Evolutionary conservation across 116 monocot species (phyloP), one percentile per base, ranked within the genome.

Genomic region (Dioscorea cayenensis): DNA sequence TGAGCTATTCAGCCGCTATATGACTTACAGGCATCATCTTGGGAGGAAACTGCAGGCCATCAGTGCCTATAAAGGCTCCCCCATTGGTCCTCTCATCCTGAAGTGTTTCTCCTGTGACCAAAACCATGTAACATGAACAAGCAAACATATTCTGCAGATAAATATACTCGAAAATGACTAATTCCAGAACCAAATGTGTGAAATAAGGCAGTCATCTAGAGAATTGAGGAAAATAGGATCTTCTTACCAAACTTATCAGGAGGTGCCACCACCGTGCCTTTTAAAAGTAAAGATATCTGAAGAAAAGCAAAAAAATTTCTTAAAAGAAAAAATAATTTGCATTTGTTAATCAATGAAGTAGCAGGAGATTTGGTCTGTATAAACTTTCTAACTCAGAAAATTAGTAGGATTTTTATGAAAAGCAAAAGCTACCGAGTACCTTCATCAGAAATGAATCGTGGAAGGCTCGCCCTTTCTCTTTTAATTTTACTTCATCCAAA

Each of bases 211-310:
- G n/a, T 25, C 25, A 11, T 52, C 28, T 35, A 5, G 20, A 51
- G 14, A 11, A 6, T 6, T 5, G 36, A 69, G 6, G 70, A 51
- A 77, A 28, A 67, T 12, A 58, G 73, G 50, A 50, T 36, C 18
- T 50, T 38, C 77, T 79, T 74, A 94, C 94, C 94, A 84, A 94
- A 94, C 78, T 85, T 94, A 84, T 94, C 94, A 73, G 94, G 94
- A 74, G 94, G 94, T 74, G 94, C 94, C 35, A 94, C 90, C 65
- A 90, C 87, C 19, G 83, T 87, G 72, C 94, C 94, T 77, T 90
- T 94, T 71, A 94, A 69, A 35, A 94, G 77, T 79, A 94, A 85
- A 64, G 94, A 94, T 76, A 94, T 43, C 94, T 94, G 82, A 28
- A 80, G 75, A 9, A 66, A 72, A 48, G 66, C 59, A 60, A 36